Base-by-base conservation (phyloP, 164 flowering plant genomes). In the Nymphaea colorata region DNA sequence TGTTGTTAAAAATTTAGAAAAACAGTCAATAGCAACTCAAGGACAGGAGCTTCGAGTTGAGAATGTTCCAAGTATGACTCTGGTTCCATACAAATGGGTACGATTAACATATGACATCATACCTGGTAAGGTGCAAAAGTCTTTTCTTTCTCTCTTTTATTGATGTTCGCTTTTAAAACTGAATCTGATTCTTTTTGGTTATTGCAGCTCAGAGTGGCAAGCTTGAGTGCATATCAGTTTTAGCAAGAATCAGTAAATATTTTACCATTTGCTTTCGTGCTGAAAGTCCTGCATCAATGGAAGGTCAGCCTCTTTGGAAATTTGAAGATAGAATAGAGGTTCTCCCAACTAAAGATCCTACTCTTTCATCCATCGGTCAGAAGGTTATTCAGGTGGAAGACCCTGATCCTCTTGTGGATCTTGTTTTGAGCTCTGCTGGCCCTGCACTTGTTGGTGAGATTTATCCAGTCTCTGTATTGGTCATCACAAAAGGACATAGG, bases 251-350 rank as follows among this genome's bases (percentile, higher is more conserved):
- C 17, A 93, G 97, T 45, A 76, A 82, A 18, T 78, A 76, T 75
- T 85, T 90, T 77, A 86, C 85, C 44, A 84, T 95, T 65, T 85
- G 94, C 75, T 92, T 93, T 79, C 82, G 90, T 78, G 93, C 98
- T 68, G 99, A 95, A 82, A 92, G 98, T 69, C 99, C 99, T 69
- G 98, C 93, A 25, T 86, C 97, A 12, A 86, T 95, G 98, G 87
- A 85, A 71, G 95, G 83, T 68, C 79, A 90, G 69, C 98, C 91
- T 14, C 88, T 89, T 66, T 92, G 99, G 99, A 95, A 90, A 73
- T 89, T 86, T 83, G 98, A 95, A 79, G 92, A 89, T 65, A 77
- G 79, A 59, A 78, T 89, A 61, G 90, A 87, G 69, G 79, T 85
- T 68, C 79, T 76, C 71, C 99, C 99, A 64, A 89, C 83, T 62